Evolutionary conservation across 1,139 yeast species (phyloP).

Genomic region (Pichia sp.): DNA sequence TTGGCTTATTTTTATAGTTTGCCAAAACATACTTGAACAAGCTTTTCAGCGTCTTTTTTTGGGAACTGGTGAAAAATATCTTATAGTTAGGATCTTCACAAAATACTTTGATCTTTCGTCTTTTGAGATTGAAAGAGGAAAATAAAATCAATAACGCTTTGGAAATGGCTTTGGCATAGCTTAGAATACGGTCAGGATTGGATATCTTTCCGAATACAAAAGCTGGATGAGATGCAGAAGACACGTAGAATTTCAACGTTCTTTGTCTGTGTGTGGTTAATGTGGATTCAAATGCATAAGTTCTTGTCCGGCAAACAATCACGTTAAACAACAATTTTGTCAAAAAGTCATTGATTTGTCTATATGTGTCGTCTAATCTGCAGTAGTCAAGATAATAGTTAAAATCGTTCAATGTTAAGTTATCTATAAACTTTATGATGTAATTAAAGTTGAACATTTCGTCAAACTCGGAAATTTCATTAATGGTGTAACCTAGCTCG

Average conservation of each 20-base stretch:
- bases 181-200: neutral
- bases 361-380: neutral
- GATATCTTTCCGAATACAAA: conserved; percentile 8
- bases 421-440: conserved; percentile 7
- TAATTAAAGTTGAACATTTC: conserved; percentile 14
- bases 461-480: conserved; percentile 8
- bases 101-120: neutral
- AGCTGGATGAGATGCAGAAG: neutral
- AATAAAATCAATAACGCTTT: conserved; percentile 5
- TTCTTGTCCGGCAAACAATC: conserved; percentile 2
- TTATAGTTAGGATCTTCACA: conserved; percentile 6
- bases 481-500: conserved; percentile 4
- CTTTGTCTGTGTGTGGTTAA: conserved; percentile 4
- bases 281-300: conserved; percentile 2
- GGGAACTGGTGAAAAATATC: conserved; percentile 4
- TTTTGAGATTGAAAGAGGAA: conserved; percentile 6
- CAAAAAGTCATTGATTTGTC: conserved; percentile 4
- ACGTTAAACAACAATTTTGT: neutral
- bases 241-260: conserved; percentile 10
- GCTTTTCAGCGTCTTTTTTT: conserved; percentile 1
- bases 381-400: conserved; percentile 11
- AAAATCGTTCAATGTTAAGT: neutral
- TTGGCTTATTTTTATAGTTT: neutral
- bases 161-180: conserved; percentile 5
- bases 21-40: neutral